A percentile compares a stretch with the other conserved stretches of the same genome.
These are phyloP conservation scores for Emmonsia crescens DNA, from an alignment of 2,329 filamentous ascomycete species.

Conservation along the genomic window DNA sequence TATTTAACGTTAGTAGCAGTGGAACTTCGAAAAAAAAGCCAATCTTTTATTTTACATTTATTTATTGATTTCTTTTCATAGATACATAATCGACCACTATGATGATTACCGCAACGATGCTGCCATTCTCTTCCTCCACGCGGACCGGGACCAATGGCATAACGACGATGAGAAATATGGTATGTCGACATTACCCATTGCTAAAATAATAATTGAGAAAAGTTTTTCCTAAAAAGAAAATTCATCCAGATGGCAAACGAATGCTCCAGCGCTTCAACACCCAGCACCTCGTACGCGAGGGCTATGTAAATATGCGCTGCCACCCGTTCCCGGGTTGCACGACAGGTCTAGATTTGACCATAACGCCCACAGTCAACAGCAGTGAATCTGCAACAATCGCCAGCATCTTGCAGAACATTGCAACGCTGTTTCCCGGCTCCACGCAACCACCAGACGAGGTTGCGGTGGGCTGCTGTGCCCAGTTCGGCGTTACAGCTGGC, in stretches of 20 bases:
- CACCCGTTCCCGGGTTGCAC: constrained; percentile 48
- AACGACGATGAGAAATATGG: constrained; percentile 6
- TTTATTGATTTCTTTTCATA: neutral
- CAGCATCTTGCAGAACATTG: neutral
- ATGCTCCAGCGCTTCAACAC: constrained; percentile 4
- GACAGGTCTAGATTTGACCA: constrained; percentile 1
- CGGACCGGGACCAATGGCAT: constrained; percentile 20
- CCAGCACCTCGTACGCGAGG: constrained; percentile 19
- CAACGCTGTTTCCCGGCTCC: neutral
- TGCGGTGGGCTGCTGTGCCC: constrained; percentile 53
- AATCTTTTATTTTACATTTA: neutral
- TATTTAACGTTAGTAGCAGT: constrained; percentile 29
- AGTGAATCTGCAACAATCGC: constrained; percentile 21
- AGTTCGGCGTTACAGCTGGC: constrained; percentile 50
- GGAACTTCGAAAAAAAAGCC: neutral
- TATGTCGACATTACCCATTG: neutral
- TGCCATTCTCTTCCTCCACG: constrained; percentile 37
- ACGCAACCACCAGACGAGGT: constrained; percentile 42
- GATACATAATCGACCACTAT: constrained; percentile 41
- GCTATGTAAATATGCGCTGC: constrained; percentile 52
- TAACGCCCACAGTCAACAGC: constrained; percentile 7
- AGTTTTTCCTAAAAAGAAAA: neutral
- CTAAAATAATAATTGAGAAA: neutral
- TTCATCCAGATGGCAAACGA: neutral
- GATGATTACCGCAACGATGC: constrained; percentile 29